Conservation (phyloP, 2,329 filamentous ascomycete genomes). For the Fusarium pseudoanthophilum region DNA sequence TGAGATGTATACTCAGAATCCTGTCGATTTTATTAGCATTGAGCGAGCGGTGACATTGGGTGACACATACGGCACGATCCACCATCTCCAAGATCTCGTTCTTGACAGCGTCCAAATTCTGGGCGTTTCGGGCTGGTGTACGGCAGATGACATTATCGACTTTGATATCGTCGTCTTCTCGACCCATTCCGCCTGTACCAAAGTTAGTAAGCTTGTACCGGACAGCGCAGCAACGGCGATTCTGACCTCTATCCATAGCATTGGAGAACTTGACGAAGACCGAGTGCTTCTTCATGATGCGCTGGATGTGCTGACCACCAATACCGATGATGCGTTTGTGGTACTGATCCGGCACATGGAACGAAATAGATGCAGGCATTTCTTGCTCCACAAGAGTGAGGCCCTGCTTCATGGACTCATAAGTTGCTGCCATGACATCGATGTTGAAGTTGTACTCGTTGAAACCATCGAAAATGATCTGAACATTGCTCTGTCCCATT, state of each 20-base stretch:
- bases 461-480: conserved; percentile 99
- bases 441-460: conserved; percentile 99
- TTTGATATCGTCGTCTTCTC: conserved; percentile 97
- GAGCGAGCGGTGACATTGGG: not conserved
- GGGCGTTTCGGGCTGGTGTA: conserved; percentile 94
- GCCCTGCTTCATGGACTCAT: conserved; percentile 94
- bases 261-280: conserved; percentile 99
- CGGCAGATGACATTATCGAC: conserved; percentile 99
- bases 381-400: conserved; percentile 95
- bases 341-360: conserved; percentile 98
- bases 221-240: conserved; percentile 2
- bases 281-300: conserved; percentile 99
- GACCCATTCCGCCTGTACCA: conserved; percentile 72
- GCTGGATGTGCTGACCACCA: conserved; percentile 97
- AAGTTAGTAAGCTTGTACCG: conserved; percentile 49
- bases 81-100: conserved; percentile 99
- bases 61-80: conserved; percentile 79
- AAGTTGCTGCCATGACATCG: conserved; percentile 90
- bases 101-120: conserved; percentile 96
- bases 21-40: conserved; percentile 52
- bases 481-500: conserved; percentile 99
- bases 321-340: conserved; percentile 99
- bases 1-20: conserved; percentile 98
- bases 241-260: conserved; percentile 88
- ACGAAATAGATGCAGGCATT: conserved; percentile 98